phyloP scores from a whole-genome alignment of 2,329 filamentous ascomycete species.

The Exophiala lecanii-corni region DNA sequence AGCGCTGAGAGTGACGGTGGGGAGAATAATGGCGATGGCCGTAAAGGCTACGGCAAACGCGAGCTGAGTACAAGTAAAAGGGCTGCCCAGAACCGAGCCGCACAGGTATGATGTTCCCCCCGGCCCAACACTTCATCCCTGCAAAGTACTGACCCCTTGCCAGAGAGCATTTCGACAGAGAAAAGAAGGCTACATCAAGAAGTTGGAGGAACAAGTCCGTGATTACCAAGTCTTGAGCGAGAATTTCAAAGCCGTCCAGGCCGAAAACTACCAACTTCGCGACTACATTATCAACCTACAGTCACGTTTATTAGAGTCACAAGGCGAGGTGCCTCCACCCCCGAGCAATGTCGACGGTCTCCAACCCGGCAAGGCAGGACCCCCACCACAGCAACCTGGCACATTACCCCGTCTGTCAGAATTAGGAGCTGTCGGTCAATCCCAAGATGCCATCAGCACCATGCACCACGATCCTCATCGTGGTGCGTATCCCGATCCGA shows the following conservation, averaged over 20 bases:
- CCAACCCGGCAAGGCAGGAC: slow-evolving; percentile 24
- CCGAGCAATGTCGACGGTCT: slow-evolving; percentile 28
- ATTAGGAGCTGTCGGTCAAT: slow-evolving; percentile 16
- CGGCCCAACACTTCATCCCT: no score
- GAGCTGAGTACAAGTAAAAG: slow-evolving; percentile 94
- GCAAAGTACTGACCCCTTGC: slow-evolving; percentile 19
- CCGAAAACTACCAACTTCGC: slow-evolving; percentile 83
- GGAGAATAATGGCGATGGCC: slow-evolving; percentile 48
- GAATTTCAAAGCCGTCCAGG: slow-evolving; percentile 72
- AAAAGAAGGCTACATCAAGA: slow-evolving; percentile 97
- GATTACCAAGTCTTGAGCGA: slow-evolving; percentile 72
- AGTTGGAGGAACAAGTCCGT: slow-evolving; percentile 88
- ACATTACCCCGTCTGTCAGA: slow-evolving; percentile 23
- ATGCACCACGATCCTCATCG: slow-evolving; percentile 19
- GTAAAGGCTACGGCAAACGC: slow-evolving; percentile 70
- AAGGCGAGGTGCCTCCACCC: slow-evolving; percentile 67
- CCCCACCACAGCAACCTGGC: slow-evolving; percentile 13
- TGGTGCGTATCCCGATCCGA: slow-evolving; percentile 21
- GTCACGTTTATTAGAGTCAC: slow-evolving; percentile 74
- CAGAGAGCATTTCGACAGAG: slow-evolving; percentile 95
- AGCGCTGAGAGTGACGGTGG: slow-evolving; percentile 43
- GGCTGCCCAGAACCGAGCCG: slow-evolving; percentile 91
- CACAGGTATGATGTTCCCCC: slow-evolving; percentile 66
- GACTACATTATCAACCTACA: slow-evolving; percentile 93
- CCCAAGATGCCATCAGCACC: slow-evolving; percentile 11